phyloP scores from a whole-genome alignment of 306 rosid genomes.

The Prunus mongolica region DNA sequence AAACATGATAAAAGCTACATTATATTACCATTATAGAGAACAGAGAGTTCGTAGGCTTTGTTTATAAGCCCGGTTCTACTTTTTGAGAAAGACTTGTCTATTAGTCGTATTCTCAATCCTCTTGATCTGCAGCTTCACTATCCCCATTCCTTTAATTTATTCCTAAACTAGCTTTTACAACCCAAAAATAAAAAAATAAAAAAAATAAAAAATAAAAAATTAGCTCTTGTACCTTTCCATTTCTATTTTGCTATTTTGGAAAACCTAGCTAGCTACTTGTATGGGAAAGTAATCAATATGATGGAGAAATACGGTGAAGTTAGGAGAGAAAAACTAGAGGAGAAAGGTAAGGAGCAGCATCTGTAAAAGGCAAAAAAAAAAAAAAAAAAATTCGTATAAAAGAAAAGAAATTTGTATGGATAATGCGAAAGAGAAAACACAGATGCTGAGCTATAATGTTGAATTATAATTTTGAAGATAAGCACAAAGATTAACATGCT shows the following conservation, averaged over 20 bases:
- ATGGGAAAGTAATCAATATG: neutral
- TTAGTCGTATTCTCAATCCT: conserved; percentile 58
- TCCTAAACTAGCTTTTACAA: no score
- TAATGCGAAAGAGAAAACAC: no score
- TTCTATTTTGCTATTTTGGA: neutral
- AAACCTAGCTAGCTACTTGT: neutral
- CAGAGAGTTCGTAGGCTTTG: conserved; percentile 74
- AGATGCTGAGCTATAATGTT: no score
- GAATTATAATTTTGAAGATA: no score
- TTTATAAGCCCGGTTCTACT: conserved; percentile 63
- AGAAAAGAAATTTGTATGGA: no score
- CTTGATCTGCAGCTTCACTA: conserved; percentile 22
- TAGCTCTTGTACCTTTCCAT: neutral
- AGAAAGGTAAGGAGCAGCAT: neutral
- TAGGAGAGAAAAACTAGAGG: neutral
- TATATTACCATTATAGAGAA: conserved; percentile 64
- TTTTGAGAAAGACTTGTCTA: conserved; percentile 70
- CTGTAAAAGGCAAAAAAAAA: no score
- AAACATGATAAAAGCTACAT: conserved; percentile 58
- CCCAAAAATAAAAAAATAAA: no score
- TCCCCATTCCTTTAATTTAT: no score
- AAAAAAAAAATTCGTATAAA: no score
- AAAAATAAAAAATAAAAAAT: no score
- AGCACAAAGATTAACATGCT: no score
- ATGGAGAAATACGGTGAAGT: neutral